Percentiles rank a stretch among this genome's conserved stretches.
Conservation (phyloP, 495 filamentous ascomycete species). For the Lasiosphaeria hispida region DNA sequence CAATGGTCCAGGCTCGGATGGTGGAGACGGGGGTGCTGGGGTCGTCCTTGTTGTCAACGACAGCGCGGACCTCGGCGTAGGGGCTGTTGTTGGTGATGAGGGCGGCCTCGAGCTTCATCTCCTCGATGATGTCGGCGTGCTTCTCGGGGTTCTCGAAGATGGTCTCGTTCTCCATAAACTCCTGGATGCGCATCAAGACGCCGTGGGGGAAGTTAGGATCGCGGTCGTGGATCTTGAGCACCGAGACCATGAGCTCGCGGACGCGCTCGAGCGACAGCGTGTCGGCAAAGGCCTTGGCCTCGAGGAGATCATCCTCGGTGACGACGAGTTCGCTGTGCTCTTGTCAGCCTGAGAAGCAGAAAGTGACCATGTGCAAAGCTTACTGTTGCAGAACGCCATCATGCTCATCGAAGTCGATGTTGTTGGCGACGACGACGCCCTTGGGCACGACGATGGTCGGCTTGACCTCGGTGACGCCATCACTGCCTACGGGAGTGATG, state of each 20-base stretch:
- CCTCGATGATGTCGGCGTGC: slow-evolving; percentile 35
- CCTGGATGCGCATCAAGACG: slow-evolving; percentile 27
- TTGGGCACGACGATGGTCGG: no score
- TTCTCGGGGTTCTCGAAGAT: slow-evolving; percentile 37
- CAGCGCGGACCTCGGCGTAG: slow-evolving; percentile 50
- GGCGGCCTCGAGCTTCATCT: slow-evolving; percentile 45
- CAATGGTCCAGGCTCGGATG: slow-evolving; percentile 41
- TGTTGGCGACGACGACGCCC: no score
- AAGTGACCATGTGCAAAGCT: neutral
- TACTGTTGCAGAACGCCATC: neutral
- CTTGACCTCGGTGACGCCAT: no score
- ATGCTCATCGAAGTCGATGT: no score
- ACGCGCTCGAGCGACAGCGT: slow-evolving; percentile 27
- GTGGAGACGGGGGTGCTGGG: slow-evolving; percentile 35
- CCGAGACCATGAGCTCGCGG: slow-evolving; percentile 24
- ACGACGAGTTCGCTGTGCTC: slow-evolving; percentile 22
- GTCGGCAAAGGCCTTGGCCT: slow-evolving; percentile 27
- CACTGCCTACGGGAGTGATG: no score
- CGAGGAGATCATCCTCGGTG: slow-evolving; percentile 30
- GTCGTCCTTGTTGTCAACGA: slow-evolving; percentile 48
- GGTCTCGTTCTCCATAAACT: slow-evolving; percentile 32
- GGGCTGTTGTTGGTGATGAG: slow-evolving; percentile 45
- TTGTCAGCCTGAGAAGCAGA: no score
- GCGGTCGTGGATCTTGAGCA: slow-evolving; percentile 28
- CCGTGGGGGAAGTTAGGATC: slow-evolving; percentile 31